These are phyloP conservation scores for Amphibolis antarctica DNA, from an alignment of 106 monocot genomes.

Conservation along the genomic window DNA sequence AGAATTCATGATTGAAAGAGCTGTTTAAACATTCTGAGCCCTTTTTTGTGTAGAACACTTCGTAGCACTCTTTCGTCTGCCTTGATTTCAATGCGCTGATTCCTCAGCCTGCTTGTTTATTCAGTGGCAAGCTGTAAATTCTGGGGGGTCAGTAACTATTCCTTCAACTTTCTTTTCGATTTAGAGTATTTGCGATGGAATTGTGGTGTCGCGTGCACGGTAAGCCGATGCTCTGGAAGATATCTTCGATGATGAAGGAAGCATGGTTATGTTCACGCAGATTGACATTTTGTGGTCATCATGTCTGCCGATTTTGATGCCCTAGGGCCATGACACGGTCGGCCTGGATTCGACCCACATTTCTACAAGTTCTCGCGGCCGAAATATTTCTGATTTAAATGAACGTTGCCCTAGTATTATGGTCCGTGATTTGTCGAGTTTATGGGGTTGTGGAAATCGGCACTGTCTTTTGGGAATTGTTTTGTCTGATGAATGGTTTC, in stretches of 20 bases:
- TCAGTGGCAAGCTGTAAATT: no score
- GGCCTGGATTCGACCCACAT: slow-evolving; percentile 78
- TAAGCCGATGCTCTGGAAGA: slow-evolving; percentile 83
- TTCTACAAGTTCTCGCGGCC: neutral
- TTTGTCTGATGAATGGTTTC: neutral
- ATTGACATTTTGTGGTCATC: slow-evolving; percentile 29
- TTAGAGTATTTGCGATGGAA: no score
- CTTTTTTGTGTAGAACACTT: no score
- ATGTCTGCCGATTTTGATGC: slow-evolving; percentile 85
- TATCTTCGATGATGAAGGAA: slow-evolving; percentile 28
- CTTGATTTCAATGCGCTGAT: neutral
- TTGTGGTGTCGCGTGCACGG: slow-evolving; percentile 21
- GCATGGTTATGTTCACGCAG: slow-evolving; percentile 75
- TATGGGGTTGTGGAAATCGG: neutral
- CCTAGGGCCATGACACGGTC: slow-evolving; percentile 47
- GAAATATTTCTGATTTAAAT: neutral
- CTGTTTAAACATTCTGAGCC: neutral
- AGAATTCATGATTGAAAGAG: slow-evolving; percentile 7
- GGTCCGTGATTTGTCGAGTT: neutral
- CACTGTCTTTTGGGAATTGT: neutral
- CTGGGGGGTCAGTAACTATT: no score
- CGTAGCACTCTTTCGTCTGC: neutral
- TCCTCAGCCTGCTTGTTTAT: no score
- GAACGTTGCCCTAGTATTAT: neutral
- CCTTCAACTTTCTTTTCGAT: no score